Base-by-base conservation (phyloP, 805 yeast genomes). In the Candida awuae region DNA sequence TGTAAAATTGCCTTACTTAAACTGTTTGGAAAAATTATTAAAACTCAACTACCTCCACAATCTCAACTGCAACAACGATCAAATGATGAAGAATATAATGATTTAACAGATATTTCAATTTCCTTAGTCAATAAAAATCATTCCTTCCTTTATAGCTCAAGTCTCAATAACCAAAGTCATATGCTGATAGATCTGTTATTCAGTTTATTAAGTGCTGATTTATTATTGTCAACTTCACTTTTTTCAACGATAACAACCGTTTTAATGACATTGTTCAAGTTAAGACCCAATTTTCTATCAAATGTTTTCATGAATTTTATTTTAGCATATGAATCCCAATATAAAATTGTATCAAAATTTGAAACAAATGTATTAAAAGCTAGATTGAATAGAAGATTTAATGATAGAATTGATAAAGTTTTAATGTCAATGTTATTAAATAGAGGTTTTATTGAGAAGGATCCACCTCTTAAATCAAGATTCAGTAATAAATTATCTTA, bases 191-290 rank as follows among this genome's bases (percentile, higher is more conserved):
- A 86, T 48, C 57, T 75, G 26, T 56, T 90, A 22, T 62, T 86
- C 34, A 63, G 66, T 32, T 63, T 70, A 14, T 63, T 88, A 39
- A 64, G 67, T 29, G 77, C 70, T 25, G 82, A 76, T 36, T 61
- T 68, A n/a, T 54, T 75, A 47, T 59, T 71, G 44, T 67, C 77
- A 35, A 66, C 80, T 10, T 74, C 82, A 4, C 48, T 76, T 3
- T 72, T 83, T 37, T 72, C 85, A 13, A 84, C 94, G 6, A 67
- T 84, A 0, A 58, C 86, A 20, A 77, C 83, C 49, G 77, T 79
- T 36, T 61, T 81, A 16, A 66, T 82, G 6, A 66, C 74, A 13
- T 59, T 92, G 27, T 70, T 84, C 46, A 78, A 76, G 49, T 66
- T 75, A 23, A 75, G 95, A 50, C 80, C 85, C 2, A 76, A 73